Evolutionary conservation across 306 rosid genomes (phyloP).

Genomic region (Alnus rubra): DNA sequence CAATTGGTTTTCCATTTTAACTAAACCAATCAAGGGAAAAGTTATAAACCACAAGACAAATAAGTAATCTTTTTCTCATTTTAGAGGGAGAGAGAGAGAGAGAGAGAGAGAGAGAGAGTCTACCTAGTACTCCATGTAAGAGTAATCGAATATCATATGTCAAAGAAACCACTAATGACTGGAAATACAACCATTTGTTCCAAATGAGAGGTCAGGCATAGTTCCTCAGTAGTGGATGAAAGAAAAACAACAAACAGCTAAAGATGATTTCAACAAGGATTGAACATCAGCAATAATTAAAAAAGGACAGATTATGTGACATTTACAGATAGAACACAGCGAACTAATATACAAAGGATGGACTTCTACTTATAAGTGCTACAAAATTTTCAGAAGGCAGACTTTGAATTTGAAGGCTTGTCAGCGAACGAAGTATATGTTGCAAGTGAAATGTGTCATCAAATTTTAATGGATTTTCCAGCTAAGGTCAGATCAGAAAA

Average conservation of each 20-base stretch:
- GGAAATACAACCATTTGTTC: not conserved
- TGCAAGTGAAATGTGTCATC: not conserved
- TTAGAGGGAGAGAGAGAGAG: not conserved
- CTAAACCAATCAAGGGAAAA: not conserved
- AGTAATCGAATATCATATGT: not conserved
- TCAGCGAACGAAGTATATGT: not conserved
- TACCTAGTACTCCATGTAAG: not conserved
- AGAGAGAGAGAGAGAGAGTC: not conserved
- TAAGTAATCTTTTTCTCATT: not conserved
- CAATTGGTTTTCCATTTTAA: not conserved
- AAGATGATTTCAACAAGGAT: not conserved
- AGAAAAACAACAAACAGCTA: not conserved
- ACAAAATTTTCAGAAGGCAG: not conserved
- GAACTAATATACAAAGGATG: not conserved
- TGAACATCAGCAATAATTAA: not conserved
- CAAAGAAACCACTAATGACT: not conserved
- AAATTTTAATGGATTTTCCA: not conserved
- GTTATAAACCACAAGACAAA: not conserved
- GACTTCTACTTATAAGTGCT: not conserved
- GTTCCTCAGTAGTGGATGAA: not conserved
- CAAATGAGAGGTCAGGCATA: not conserved
- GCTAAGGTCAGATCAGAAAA: conserved; percentile 1
- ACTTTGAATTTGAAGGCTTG: not conserved
- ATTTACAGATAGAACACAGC: not conserved
- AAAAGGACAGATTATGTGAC: not conserved